Base-by-base conservation (phyloP, 495 filamentous ascomycete species). In the Symbiotaphrina buchneri region DNA sequence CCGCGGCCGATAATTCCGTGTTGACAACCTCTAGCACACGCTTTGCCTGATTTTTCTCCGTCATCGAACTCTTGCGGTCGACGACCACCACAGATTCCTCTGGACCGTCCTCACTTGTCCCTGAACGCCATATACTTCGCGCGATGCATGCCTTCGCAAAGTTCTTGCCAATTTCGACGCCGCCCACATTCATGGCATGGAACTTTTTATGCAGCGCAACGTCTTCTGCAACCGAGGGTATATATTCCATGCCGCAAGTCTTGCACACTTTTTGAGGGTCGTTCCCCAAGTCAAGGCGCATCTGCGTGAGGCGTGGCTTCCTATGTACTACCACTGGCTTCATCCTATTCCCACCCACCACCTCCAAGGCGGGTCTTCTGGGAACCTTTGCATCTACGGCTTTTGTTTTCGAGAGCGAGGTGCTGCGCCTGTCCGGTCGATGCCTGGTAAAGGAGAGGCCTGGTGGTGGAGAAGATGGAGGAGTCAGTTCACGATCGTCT, bases 211-310 rank as follows among this genome's bases (percentile, higher is more conserved):
- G 74, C 21, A 77, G 41, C 2, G 57, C 58, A 21, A 58, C 54
- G 38, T 80, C 74, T 39, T 75, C 71, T 24, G 53, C 51, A 15
- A 68, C 65, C 0, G 70, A 74, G 8, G 71, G 63, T 23, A 73
- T 57, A 44, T 78, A 80, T 35, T 72, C 68, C 74, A 80, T 80
- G 0, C 62, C 66, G 44, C 74, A 80, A 1, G 51, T 53, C 21
- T 52, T 53, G 46, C 74, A 80, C n/a, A 59, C 65, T 36, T 62
- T 65, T 29, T 63, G 55, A 22, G 63, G 47, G 27, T 65, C 53
- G 36, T 54, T 56, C 10, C 71, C 74, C 18, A 77, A 51, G 39
- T 75, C 72, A 21, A 80, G 62, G 31, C 69, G 68, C 52, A 72
- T 66, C 41, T 80, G 73, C 18, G 59, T 65, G 37, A 74, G 42